These are phyloP conservation scores for Camellia sinensis DNA, from an alignment of 148 eudicot genomes.

Conservation along the genomic window DNA sequence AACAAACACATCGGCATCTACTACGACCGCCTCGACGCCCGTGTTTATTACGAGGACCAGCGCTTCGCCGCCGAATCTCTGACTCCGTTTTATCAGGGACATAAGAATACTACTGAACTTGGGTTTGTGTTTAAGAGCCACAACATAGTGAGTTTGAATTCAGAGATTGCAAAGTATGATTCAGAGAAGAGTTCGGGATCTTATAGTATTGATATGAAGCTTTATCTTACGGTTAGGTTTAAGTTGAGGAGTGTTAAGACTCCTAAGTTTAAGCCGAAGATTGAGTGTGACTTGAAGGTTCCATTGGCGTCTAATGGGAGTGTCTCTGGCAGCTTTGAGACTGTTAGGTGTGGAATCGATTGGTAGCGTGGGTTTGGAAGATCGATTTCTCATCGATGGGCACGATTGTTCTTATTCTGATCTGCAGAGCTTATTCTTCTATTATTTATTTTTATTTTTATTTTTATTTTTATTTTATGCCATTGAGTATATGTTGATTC, in stretches of 20 bases:
- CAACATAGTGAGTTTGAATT: constrained; percentile 27
- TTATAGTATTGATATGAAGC: constrained; percentile 47
- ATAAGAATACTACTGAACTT: constrained; percentile 46
- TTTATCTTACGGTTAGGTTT: constrained; percentile 44
- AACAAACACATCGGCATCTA: constrained; percentile 63
- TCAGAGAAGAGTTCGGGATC: constrained; percentile 36
- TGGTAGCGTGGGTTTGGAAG: constrained; percentile 20
- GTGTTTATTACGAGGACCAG: constrained; percentile 44
- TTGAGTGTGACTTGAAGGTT: constrained; percentile 60
- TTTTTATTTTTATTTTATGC: too few relatives aligned
- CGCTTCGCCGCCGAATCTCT: constrained; percentile 26
- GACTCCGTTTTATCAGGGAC: constrained; percentile 51
- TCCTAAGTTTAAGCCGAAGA: constrained; percentile 39
- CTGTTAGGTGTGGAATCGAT: constrained; percentile 37
- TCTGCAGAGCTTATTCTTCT: too few relatives aligned
- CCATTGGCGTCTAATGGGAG: constrained; percentile 43
- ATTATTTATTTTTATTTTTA: too few relatives aligned
- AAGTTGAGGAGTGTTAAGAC: constrained; percentile 52
- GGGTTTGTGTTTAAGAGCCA: constrained; percentile 40
- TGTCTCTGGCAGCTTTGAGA: constrained; percentile 33
- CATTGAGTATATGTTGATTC: too few relatives aligned
- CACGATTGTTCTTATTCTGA: too few relatives aligned
- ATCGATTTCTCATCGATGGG: too few relatives aligned
- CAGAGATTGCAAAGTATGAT: constrained; percentile 24
- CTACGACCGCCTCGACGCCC: constrained; percentile 60